Base-by-base conservation (phyloP, 2,329 filamentous ascomycete genomes). In the Falciphora oryzae region DNA sequence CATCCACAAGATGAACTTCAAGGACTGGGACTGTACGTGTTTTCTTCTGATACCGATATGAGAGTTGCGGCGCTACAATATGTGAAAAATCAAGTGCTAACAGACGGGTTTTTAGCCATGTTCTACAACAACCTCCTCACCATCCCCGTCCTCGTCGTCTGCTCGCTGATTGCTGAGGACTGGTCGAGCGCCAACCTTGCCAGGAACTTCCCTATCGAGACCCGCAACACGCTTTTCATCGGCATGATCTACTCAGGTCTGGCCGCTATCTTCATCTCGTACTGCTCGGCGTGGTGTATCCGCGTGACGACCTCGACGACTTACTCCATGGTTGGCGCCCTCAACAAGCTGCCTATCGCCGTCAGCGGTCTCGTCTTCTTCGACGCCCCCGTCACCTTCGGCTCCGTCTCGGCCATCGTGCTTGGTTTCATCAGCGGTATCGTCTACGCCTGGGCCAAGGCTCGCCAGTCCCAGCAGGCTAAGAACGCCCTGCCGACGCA, bases 51-150 rank as follows among this genome's bases (percentile, higher is more conserved):
- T 57, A 18, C 16, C 29, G 3, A 31, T 7, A 32, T 3, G 27
- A 14, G n/a, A 14, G 25, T 16, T 18, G 11, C 2, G 10, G 8
- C 29, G 56, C 57, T 4, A 16, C 38, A 22, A 18, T 16, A 22
- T n/a, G 22, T 5, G 44, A 10, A 25, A 10, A 53, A 58, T 4
- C 63, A 35, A 64, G 29, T 38, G 32, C 27, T 68, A 60, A 76
- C 62, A 57, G 57, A 38, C 29, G 22, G n/a, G 35, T 31, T 58
- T 32, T 32, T 32, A 98, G 94, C 93, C 74, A 99, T 98, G 95
- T 98, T 95, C 81, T 99, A 99, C 84, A 99, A 99, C 86, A 98
- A 99, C 79, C 85, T 98, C 61, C 87, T 99, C 70, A 96, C 93
- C 65, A 97, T 99, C 68, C 95, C 95, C 32, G 89, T 98, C 72